Percentiles rank a stretch among this genome's conserved stretches.
Conservation (phyloP, 805 yeast species). For the Millerozyma miso region DNA sequence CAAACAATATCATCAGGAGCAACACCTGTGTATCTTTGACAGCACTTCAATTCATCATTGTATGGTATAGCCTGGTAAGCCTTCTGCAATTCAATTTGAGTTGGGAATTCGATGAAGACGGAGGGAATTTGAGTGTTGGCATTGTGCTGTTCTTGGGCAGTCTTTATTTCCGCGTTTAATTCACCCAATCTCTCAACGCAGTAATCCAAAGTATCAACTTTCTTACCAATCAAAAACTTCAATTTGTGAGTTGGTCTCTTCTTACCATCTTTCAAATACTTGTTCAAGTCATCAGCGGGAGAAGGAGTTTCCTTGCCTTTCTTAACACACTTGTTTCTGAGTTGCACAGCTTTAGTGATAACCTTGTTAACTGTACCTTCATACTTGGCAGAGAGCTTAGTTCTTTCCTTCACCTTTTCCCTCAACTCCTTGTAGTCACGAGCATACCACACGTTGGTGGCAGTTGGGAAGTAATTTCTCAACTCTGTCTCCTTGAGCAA, state of each 20-base stretch:
- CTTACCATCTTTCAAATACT: conserved; percentile 60
- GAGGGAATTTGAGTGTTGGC: conserved; percentile 55
- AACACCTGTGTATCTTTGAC: conserved; percentile 53
- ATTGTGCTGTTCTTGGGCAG: conserved; percentile 51
- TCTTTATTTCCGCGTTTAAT: conserved; percentile 60
- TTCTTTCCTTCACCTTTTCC: conserved; percentile 57
- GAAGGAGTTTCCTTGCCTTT: conserved; percentile 53
- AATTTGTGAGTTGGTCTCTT: conserved; percentile 83
- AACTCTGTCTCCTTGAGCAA: conserved; percentile 47
- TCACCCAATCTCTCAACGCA: conserved; percentile 64
- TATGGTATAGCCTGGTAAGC: conserved; percentile 81
- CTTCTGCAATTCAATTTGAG: conserved; percentile 82
- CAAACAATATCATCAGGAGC: conserved; percentile 83
- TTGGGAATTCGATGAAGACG: conserved; percentile 75
- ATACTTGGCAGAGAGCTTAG: conserved; percentile 54
- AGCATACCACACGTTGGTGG: conserved; percentile 57
- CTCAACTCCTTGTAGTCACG: conserved; percentile 56
- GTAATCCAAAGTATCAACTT: conserved; percentile 80
- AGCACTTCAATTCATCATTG: conserved; percentile 43
- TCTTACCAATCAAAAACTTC: conserved; percentile 68
- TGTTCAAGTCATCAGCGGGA: conserved; percentile 52
- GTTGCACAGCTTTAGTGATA: conserved; percentile 54
- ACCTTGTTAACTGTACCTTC: conserved; percentile 64
- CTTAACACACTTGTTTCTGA: conserved; percentile 52
- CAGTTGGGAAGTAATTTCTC: conserved; percentile 59